Percentiles rank a stretch among this genome's conserved stretches.
Conservation (phyloP, 2,329 filamentous ascomycete genomes). For the Fusarium pininemorale region DNA sequence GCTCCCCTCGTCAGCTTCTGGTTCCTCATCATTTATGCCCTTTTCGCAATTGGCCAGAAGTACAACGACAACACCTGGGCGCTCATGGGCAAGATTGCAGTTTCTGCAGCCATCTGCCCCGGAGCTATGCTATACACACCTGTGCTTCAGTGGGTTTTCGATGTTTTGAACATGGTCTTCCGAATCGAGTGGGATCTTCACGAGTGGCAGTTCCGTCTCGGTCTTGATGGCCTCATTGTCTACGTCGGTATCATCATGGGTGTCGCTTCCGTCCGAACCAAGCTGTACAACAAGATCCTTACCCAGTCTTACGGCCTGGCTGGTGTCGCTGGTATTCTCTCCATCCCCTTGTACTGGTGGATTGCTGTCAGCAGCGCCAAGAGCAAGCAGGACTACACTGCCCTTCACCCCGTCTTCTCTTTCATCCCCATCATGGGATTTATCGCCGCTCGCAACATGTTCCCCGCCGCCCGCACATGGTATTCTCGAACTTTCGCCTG, state of each 20-base stretch:
- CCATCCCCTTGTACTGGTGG: conserved; percentile 45
- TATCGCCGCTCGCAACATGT: conserved; percentile 60
- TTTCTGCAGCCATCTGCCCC: conserved; percentile 53
- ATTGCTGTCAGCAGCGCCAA: conserved; percentile 41
- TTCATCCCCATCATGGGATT: conserved; percentile 63
- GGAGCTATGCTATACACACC: conserved; percentile 31
- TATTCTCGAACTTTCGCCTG: conserved; percentile 56
- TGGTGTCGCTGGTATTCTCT: conserved; percentile 22
- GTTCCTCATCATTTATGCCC: conserved; percentile 65
- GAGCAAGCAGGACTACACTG: conserved; percentile 53
- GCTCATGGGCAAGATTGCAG: conserved; percentile 58
- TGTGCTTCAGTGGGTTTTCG: conserved; percentile 31
- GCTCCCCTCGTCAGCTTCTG: conserved; percentile 68
- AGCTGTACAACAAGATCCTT: conserved; percentile 32
- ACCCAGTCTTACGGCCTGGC: conserved; percentile 31
- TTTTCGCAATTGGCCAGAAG: conserved; percentile 54
- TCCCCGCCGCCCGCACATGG: conserved; percentile 20
- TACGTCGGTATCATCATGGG: conserved; percentile 63
- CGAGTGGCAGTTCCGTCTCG: conserved; percentile 61
- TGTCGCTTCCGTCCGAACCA: conserved; percentile 34
- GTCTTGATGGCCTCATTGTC: conserved; percentile 63
- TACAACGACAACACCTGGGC: conserved; percentile 55
- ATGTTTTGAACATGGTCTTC: conserved; percentile 51
- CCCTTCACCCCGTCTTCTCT: conserved; percentile 62
- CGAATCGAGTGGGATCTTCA: conserved; percentile 57